Evolutionary conservation across 1,139 yeast species (phyloP), one percentile per base, ranked within the genome.

Genomic region (Kodamaea ohmeri): DNA sequence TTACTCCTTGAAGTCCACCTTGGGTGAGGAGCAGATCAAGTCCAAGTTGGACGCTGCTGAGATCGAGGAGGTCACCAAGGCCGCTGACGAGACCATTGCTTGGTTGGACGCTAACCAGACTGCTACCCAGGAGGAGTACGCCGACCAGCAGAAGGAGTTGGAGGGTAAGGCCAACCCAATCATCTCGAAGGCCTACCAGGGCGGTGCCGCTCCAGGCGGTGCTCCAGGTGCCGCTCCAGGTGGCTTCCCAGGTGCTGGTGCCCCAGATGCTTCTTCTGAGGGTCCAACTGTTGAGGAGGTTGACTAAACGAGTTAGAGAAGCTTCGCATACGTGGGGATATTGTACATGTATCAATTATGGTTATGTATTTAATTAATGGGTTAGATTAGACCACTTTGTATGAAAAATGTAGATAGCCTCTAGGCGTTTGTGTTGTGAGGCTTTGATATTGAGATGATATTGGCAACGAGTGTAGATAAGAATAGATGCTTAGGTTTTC

Each of bases 201-300:
- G 75, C 49, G 82, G 81, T 65, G 76, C 67, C 57, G 71, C 73
- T 50, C 73, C 73, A 57, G 73, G 65, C 50, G 73, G 69, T 58
- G 71, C 66, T 49, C 78, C 77, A 57, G 83, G 81, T 60, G 84
- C 73, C 50, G 79, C 76, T 54, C 80, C 82, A 62, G 85, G 82
- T 65, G 84, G 63, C 76, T 58, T 66, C 68, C 83, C 83, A 59
- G 85, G 83, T 61, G 79, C 71, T 52, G 66, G 64, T 55, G 87
- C 82, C 55, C 77, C 79, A 52, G 82, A 77, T 58, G 81, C 79
- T 57, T 56, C 74, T 52, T 77, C 77, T 61, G 88, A 82, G 57
- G 92, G 92, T 58, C 95, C 95, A 69, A 85, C 95, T 61, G 95
- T 86, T 56, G 95, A 86, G 78, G 95, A 86, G 76, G 95, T 86